These are phyloP conservation scores for Gautieria morchelliformis DNA, from an alignment of 768 basidiomycete genomes.

Conservation along the genomic window DNA sequence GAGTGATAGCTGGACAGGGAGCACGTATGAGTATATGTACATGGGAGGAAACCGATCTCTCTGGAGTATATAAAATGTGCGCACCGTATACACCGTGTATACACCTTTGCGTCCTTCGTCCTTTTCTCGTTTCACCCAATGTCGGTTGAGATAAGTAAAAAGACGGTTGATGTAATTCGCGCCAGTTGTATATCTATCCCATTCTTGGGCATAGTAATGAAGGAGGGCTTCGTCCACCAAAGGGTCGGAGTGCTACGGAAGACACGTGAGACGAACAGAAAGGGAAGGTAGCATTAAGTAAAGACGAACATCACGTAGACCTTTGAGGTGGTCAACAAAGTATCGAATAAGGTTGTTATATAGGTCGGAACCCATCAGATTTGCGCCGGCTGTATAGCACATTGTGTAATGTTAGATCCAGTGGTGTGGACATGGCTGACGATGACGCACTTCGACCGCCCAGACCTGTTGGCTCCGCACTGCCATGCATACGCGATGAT, in stretches of 20 bases:
- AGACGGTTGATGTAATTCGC: slow-evolving; percentile 96
- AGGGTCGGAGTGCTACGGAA: slow-evolving; percentile 57
- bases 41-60: slow-evolving; percentile 2
- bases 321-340: slow-evolving; percentile 74
- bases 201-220: slow-evolving; percentile 84
- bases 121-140: slow-evolving; percentile 98
- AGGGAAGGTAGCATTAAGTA: slow-evolving; percentile 9
- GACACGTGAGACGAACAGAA: background rate
- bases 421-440: background rate
- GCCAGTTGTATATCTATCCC: slow-evolving; percentile 95
- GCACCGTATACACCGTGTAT: slow-evolving; percentile 91
- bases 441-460: slow-evolving; percentile 7
- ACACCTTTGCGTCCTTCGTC: slow-evolving; percentile 94
- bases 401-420: background rate
- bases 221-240: slow-evolving; percentile 83
- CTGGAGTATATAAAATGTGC: slow-evolving; percentile 17
- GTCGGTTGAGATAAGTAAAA: slow-evolving; percentile 96
- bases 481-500: slow-evolving; percentile 41
- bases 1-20: slow-evolving; percentile 65
- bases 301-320: slow-evolving; percentile 44
- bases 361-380: slow-evolving; percentile 94
- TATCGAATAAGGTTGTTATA: slow-evolving; percentile 93
- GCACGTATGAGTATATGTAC: background rate
- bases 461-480: slow-evolving; percentile 22
- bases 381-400: slow-evolving; percentile 63